A percentile compares a stretch with the other conserved stretches of the same genome.
These are phyloP conservation scores for Pelargonium citronellum DNA, from an alignment of 441 rosid genomes.

Conservation along the genomic window DNA sequence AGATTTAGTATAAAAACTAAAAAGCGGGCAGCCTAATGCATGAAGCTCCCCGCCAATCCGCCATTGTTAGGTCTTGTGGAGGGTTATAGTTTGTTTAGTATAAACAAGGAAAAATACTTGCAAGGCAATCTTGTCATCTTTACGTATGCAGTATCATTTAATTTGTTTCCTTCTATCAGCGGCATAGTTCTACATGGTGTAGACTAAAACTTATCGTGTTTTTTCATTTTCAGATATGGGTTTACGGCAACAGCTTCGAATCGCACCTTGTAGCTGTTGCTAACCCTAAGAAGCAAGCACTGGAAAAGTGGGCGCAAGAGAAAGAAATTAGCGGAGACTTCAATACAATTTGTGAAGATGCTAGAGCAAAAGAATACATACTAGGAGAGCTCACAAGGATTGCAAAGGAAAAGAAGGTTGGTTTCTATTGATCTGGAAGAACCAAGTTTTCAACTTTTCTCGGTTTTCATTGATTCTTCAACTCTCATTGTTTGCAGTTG, in stretches of 20 bases:
- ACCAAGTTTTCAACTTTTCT: background rate
- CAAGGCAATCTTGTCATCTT: constrained; percentile 13
- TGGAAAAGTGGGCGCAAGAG: constrained; percentile 75
- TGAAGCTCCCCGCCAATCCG: no score
- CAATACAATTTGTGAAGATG: constrained; percentile 54
- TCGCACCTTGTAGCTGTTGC: constrained; percentile 71
- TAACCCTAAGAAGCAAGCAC: constrained; percentile 57
- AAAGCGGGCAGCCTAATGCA: no score
- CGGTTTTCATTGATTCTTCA: background rate
- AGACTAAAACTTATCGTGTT: background rate
- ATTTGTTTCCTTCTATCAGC: background rate
- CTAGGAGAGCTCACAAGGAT: constrained; percentile 57
- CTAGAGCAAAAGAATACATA: constrained; percentile 54
- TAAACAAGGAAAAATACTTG: background rate
- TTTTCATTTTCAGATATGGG: constrained; percentile 61
- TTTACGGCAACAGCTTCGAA: constrained; percentile 90
- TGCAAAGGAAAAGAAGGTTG: constrained; percentile 73
- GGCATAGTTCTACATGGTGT: no score
- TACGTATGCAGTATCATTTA: background rate
- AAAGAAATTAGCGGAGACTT: constrained; percentile 58
- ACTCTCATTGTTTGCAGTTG: constrained; percentile 41
- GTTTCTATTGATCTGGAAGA: background rate
- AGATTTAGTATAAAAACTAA: no score
- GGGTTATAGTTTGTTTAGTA: no score
- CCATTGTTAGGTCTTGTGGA: no score